Evolutionary conservation across 2,329 filamentous ascomycete species (phyloP).

Genomic region (Xylariaceae sp.): DNA sequence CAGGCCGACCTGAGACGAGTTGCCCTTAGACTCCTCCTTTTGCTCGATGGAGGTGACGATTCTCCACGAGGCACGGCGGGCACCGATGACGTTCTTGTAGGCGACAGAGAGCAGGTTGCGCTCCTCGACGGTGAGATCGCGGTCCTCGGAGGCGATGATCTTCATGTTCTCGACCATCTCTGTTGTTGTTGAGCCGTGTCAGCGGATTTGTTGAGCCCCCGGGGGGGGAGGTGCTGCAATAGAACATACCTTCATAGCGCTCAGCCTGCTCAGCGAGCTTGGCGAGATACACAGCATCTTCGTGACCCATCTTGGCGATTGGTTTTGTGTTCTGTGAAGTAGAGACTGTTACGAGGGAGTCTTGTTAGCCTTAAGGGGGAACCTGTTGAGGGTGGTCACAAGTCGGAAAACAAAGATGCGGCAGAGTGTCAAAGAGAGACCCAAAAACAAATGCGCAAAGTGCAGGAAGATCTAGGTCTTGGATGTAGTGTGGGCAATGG

Average conservation of each 20-base stretch:
- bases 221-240: conserved; percentile 7
- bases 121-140: conserved; percentile 85
- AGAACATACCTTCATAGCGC: conserved; percentile 92
- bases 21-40: conserved; percentile 99
- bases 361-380: conserved; percentile 11
- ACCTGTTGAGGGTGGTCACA: background rate
- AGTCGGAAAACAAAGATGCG: conserved; percentile 14
- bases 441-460: conserved; percentile 11
- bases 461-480: too few relatives aligned
- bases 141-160: conserved; percentile 85
- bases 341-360: conserved; percentile 13
- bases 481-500: background rate
- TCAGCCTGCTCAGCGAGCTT: conserved; percentile 99
- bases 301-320: conserved; percentile 85
- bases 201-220: conserved; percentile 10
- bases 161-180: conserved; percentile 99
- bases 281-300: conserved; percentile 98
- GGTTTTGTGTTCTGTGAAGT: conserved; percentile 14
- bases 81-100: conserved; percentile 99
- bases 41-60: conserved; percentile 98
- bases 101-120: conserved; percentile 95
- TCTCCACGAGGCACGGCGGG: conserved; percentile 95
- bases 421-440: conserved; percentile 13
- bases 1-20: conserved; percentile 79
- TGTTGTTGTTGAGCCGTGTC: conserved; percentile 41